Conservation (phyloP, 225 moss, liverwort and hornwort species). For the Asterella californica region DNA sequence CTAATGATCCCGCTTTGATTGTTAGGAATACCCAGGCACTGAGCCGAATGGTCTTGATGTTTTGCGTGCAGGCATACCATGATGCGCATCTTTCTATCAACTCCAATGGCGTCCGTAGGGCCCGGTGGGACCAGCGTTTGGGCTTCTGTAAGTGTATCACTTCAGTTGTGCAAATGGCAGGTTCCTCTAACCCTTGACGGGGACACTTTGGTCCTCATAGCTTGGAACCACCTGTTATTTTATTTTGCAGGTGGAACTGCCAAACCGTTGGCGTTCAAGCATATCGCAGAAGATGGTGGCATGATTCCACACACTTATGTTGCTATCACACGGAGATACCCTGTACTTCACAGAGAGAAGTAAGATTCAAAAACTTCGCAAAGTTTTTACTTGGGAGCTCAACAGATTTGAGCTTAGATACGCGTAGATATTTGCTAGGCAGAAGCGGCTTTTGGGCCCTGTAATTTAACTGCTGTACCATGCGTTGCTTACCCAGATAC, state of each 20-base stretch:
- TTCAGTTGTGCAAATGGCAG: not conserved
- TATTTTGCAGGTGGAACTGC: conserved; percentile 12
- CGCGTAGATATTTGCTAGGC: not conserved
- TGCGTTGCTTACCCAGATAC: not conserved
- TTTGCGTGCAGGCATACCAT: conserved; percentile 34
- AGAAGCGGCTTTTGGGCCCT: not conserved
- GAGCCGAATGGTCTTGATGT: not conserved
- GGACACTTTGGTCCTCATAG: not conserved
- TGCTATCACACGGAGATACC: conserved; percentile 42
- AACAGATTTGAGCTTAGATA: too few relatives aligned
- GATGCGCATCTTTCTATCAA: conserved; percentile 28
- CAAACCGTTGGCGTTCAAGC: conserved; percentile 31
- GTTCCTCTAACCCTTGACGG: not conserved
- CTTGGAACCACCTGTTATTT: not conserved
- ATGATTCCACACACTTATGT: conserved; percentile 34
- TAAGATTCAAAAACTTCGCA: conserved; percentile 14
- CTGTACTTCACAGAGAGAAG: conserved; percentile 35
- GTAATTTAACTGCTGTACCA: not conserved
- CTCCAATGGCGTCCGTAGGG: conserved; percentile 43
- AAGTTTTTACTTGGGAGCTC: not conserved
- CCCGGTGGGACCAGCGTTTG: conserved; percentile 26
- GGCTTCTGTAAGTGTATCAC: conserved; percentile 43
- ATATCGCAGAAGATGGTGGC: conserved; percentile 38
- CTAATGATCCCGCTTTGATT: not conserved
- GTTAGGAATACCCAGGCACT: not conserved